Evolutionary conservation across 768 basidiomycete genomes (phyloP).

Genomic region (Dacryopinax spathularia): DNA sequence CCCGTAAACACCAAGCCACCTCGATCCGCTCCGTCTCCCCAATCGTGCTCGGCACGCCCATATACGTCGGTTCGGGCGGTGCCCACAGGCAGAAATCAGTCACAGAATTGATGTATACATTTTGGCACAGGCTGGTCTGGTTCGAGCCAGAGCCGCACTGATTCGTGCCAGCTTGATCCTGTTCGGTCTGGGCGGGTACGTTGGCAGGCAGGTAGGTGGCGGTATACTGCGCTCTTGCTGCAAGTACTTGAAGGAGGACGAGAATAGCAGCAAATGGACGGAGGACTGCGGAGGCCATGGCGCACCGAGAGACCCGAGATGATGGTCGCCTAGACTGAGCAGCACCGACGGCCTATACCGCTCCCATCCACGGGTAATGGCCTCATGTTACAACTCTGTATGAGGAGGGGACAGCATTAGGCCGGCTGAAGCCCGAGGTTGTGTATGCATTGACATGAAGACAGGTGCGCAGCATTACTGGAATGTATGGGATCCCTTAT

Average conservation of each 20-base stretch:
- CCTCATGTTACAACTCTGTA: too few relatives aligned
- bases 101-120: conserved; percentile 7
- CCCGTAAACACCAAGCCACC: conserved; percentile 39
- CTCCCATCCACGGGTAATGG: not conserved
- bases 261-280: not conserved
- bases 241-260: not conserved
- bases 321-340: not conserved
- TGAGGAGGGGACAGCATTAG: too few relatives aligned
- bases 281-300: not conserved
- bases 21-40: conserved; percentile 45
- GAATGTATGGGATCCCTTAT: too few relatives aligned
- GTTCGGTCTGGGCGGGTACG: conserved; percentile 26
- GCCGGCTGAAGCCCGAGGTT: too few relatives aligned
- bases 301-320: too few relatives aligned
- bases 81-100: conserved; percentile 14
- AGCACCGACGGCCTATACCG: not conserved
- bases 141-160: conserved; percentile 21
- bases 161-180: conserved; percentile 32
- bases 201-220: conserved; percentile 22
- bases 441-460: too few relatives aligned
- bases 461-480: too few relatives aligned
- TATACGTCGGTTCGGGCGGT: conserved; percentile 16
- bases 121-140: conserved; percentile 22
- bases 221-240: conserved; percentile 21
- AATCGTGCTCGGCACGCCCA: conserved; percentile 36